Conservation (phyloP, 116 monocot species). For the Thalassia testudinum region DNA sequence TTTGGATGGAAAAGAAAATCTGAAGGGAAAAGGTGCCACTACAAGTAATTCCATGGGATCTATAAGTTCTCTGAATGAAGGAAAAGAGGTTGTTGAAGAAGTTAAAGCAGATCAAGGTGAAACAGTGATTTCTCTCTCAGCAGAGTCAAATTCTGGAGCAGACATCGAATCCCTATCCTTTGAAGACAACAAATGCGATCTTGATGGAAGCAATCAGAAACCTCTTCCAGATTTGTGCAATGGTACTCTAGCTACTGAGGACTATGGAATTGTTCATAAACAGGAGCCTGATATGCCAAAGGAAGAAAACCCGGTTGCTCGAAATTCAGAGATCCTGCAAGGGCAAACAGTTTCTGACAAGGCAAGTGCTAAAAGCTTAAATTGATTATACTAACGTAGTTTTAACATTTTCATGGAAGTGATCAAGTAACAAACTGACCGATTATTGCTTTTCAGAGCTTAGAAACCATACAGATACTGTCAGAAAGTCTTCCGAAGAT, state of each 20-base stretch:
- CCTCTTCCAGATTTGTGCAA: constrained; percentile 17
- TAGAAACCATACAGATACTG: constrained; percentile 82
- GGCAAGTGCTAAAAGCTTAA: constrained; percentile 21
- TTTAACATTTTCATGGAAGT: not conserved
- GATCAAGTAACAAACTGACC: not conserved
- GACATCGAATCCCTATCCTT: constrained; percentile 8
- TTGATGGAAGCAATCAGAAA: constrained; percentile 5
- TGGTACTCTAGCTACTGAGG: constrained; percentile 16
- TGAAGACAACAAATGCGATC: constrained; percentile 5
- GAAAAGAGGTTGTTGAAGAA: constrained; percentile 21
- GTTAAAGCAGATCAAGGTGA: constrained; percentile 24
- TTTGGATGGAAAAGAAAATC: not conserved
- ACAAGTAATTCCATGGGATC: too few relatives aligned
- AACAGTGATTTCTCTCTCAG: constrained; percentile 4
- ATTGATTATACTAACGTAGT: too few relatives aligned
- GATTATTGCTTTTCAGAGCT: constrained; percentile 33
- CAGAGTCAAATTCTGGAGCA: constrained; percentile 11
- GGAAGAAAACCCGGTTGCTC: constrained; percentile 13
- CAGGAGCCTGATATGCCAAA: constrained; percentile 8
- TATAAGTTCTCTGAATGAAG: constrained; percentile 12
- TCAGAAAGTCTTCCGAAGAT: constrained; percentile 97
- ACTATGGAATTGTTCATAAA: constrained; percentile 11
- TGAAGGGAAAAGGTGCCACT: not conserved
- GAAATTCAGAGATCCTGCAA: constrained; percentile 26
- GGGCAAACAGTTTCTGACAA: constrained; percentile 29